Evolutionary conservation across 2,329 filamentous ascomycete genomes (phyloP).

Genomic region (Beauveria rudraprayagi): DNA sequence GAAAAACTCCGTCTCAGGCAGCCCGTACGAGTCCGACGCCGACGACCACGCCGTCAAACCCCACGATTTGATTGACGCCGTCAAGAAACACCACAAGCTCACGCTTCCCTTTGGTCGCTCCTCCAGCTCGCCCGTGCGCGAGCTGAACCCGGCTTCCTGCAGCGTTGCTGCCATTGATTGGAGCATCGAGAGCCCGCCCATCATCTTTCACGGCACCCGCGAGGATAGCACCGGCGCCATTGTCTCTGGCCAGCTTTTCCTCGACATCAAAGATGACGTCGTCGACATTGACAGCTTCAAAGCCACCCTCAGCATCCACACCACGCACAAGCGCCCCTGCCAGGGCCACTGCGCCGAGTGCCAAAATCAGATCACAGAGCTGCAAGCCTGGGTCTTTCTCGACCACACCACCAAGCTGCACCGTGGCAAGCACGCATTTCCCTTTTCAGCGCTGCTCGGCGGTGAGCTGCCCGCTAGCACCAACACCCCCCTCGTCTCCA

Average conservation of each 20-base stretch:
- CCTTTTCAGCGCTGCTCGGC: constrained; percentile 79
- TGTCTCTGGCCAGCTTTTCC: constrained; percentile 72
- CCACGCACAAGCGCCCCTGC: constrained; percentile 75
- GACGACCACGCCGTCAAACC: constrained; percentile 31
- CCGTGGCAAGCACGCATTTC: constrained; percentile 63
- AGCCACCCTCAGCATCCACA: constrained; percentile 62
- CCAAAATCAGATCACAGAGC: constrained; percentile 58
- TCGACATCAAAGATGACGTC: constrained; percentile 60
- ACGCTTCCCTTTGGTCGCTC: constrained; percentile 30
- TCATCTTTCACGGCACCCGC: constrained; percentile 72
- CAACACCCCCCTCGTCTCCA: constrained; percentile 61
- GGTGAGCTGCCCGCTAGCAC: constrained; percentile 81
- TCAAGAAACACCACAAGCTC: constrained; percentile 35
- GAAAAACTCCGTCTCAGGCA: constrained; percentile 23
- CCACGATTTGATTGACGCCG: constrained; percentile 28
- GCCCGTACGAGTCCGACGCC: constrained; percentile 28
- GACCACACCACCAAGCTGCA: constrained; percentile 43
- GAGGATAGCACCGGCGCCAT: constrained; percentile 74
- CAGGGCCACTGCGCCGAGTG: constrained; percentile 72
- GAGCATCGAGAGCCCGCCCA: constrained; percentile 76
- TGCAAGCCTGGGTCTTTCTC: constrained; percentile 75
- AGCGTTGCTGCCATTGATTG: constrained; percentile 38
- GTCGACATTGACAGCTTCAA: constrained; percentile 65
- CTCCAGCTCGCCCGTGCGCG: constrained; percentile 10
- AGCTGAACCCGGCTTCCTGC: constrained; percentile 19